Base-by-base conservation (phyloP, 345 rosid genomes). In the Gossypium longicalyx region DNA sequence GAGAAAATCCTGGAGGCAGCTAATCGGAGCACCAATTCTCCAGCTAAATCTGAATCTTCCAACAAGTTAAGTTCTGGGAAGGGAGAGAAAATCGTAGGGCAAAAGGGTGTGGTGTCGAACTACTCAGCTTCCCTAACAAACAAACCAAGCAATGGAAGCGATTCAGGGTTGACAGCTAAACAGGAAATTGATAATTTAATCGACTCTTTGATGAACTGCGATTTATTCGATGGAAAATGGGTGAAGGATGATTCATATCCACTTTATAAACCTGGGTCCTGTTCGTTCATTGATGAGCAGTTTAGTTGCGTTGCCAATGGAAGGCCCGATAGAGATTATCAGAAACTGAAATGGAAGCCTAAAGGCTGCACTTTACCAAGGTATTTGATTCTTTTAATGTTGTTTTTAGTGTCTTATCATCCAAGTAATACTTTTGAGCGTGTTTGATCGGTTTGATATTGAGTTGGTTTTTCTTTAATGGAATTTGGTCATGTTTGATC, bases 291-390 rank as follows among this genome's bases (percentile, higher is more conserved):
- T 19, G 99, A 95, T 78, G 88, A 86, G 77, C 99, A 93, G 64
- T 95, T 95, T 75, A 86, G 86, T 19, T 95, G 99, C 74, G 70
- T 93, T 45, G 61, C 44, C 59, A 95, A 95, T 57, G 97, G 98
- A 20, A 86, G 98, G 82, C 91, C 93, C 5, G 99, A 95, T 77
- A 83, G 63, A 29, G 87, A 83, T 13, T 95, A 73, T 73, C 93
- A 85, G 77, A 91, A 91, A 79, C 72, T 82, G 44, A 93, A 89
- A 80, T 95, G 99, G 99, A 91, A 88, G 88, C 99, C 99, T 13
- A 87, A 82, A 70, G 85, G 89, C 23, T 95, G 99, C 77, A 78
- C 48, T 78, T 83, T 95, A 73, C 99, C 99, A 16, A 87, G 99
- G 99, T 91, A 15, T 0, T 54, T 53, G 38, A 34, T 60, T 22